Evolutionary conservation across 305 asterid genomes (phyloP), one percentile per base, ranked within the genome.

Genomic region (Stenogyne calaminthoides): DNA sequence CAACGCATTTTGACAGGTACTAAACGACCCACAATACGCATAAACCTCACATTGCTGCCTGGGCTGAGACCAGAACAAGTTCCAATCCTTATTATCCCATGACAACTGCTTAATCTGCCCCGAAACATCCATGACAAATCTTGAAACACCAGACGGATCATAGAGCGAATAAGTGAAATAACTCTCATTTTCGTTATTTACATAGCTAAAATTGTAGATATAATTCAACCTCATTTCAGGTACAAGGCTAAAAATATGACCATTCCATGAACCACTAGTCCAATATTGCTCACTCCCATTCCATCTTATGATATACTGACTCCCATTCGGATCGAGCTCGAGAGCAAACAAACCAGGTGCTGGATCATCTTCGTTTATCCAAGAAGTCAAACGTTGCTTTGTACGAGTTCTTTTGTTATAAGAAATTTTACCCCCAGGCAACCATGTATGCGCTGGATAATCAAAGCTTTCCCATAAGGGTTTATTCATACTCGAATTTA

Each of bases 191-290:
- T 3, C 65, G 18, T 72, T 72, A 67, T 89, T 71, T 4, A 51
- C 3, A 75, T 78, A 87, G 76, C 79, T 82, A 54, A 83, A 89
- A 73, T 89, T 78, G 49, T 84, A 91, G 27, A 82, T 69, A 73
- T 80, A 79, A 78, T 83, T 88, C 58, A 15, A 9, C 12, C 83
- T 84, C 95, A 87, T 88, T 69, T 87, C 91, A 44, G 96, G 96
- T 9, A 88, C 92, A 27, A 27, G n/a, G 63, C 89, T 88, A 78
- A 88, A 90, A 70, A 83, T 82, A 0, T 6, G 75, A 27, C 78
- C 88, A 65, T 87, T 80, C 95, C 95, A 91, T n/a, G 80, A 0
- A 44, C 97, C 96, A 69, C 92, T 89, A 2, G 70, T 64, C 84
- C 87, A 82, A 29, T 81, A 80, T 63, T 56, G 39, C 64, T 9